Base-by-base conservation (phyloP, 768 basidiomycete species). In the Crassisporium funariophilum region DNA sequence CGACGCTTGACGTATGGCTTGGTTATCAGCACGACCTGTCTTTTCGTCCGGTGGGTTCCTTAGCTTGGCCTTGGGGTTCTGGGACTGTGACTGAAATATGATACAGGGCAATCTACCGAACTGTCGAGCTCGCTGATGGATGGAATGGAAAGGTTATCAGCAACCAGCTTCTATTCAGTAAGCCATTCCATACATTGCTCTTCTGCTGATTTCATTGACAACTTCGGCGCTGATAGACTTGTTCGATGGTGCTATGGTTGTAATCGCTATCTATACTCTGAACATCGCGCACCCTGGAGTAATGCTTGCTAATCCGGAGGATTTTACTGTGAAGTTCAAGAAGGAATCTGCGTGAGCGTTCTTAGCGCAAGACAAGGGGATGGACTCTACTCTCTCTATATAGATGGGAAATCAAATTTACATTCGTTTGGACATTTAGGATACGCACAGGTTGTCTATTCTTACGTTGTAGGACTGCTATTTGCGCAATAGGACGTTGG, bases 91-190 rank as follows among this genome's bases (percentile, higher is more conserved):
- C 33, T 27, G 5, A 51, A 15, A 10, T 17, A 7, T 33, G 12
- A 15, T 24, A 6, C 41, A 77, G 73, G 29, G 62, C 67, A 5
- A 59, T 76, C 12, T 76, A 76, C 56, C 67, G 74, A 27, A 70
- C 68, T 3, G 62, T 72, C 33, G 74, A 75, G 53, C 63, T 77
- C 2, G 40, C 61, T 5, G 69, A 71, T 34, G 70, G 74, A 4
- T 76, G 75, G 75, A 52, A 52, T 17, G 73, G 75, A 4, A 52
- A 56, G 5, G 65, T 76, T 42, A 70, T 73, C 27, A 51, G 55
- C 2, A 74, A 69, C 0, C 56, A 78, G 51, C 49, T 67, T 8
- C 71, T 69, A 41, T 60, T 60, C 47, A 60, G 56, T 58, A 46
- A 12, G 53, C 34, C 12, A 2, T 17, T 19, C 9, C 10, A 12